Base-by-base conservation (phyloP, 2,329 filamentous ascomycete genomes). In the Aspergillus cejpii region DNA sequence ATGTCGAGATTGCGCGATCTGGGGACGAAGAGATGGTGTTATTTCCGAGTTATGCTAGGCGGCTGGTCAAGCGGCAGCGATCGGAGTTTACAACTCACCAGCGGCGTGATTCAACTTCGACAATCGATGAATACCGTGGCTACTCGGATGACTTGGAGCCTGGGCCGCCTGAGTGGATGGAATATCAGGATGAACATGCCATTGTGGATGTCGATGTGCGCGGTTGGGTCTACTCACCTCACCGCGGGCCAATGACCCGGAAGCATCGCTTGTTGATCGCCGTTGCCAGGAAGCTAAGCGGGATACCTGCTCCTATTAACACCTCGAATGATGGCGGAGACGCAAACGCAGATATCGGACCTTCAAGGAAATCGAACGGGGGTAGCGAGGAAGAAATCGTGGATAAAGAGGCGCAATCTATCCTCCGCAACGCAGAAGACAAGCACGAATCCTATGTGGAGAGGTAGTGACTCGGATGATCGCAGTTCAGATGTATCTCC, bases 181-280 rank as follows among this genome's bases (percentile, higher is more conserved):
- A 78, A 49, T 78, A 84, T 42, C 85, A 94, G 63, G 83, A 91
- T 48, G 83, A 89, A 58, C 85, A 85, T 63, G 88, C 90, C 0
- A 74, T 96, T 3, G 86, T 96, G 1, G 91, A 97, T 61, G 87
- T 97, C 5, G 91, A 98, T 63, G 87, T 98, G 19, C 79, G 91
- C 55, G 92, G 92, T 11, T 98, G 94, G 92, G 79, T 97, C 41
- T 98, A 95, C 65, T 81, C 82, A 29, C 91, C 91, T 14, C 87
- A 91, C 58, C 78, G 77, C 53, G 89, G 88, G 0, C 89, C 87
- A 3, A 82, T 96, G 78, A 91, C 80, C 20, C 79, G 90, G 55
- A 88, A 88, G 59, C 94, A 96, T 59, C 79, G 92, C 28, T 74
- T 97, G 49, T 74, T 96, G 57, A 81, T 98, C 43, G 87, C 90